Evolutionary conservation across 2,329 filamentous ascomycete species (phyloP).

Genomic region (Venturia pyrina): DNA sequence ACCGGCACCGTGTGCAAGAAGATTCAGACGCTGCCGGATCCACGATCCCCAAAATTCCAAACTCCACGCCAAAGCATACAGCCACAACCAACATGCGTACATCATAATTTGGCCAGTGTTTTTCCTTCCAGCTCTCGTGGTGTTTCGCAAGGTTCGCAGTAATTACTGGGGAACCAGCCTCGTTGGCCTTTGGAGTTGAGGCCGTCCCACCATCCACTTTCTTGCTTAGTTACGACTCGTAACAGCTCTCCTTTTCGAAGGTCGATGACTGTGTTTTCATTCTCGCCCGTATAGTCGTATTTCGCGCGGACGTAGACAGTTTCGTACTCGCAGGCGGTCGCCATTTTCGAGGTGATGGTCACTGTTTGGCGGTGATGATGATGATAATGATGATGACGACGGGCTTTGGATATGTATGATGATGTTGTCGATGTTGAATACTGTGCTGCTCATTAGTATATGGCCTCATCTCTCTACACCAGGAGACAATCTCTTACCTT

Average conservation of each 20-base stretch:
- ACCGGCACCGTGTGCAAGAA: not conserved
- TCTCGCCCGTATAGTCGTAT: not conserved
- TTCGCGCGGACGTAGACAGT: not conserved
- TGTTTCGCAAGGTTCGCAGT: not conserved
- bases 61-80: not conserved
- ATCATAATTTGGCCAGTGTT: not conserved
- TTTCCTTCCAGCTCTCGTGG: not conserved
- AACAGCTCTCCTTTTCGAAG: conserved; percentile 1
- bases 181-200: not conserved
- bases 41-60: not conserved
- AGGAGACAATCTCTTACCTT: not conserved
- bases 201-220: conserved; percentile 1
- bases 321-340: not conserved
- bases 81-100: not conserved
- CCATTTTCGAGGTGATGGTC: not conserved
- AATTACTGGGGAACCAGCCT: not conserved
- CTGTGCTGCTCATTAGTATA: not conserved
- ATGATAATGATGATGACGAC: not conserved
- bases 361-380: not conserved
- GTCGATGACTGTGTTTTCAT: not conserved
- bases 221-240: not conserved
- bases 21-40: not conserved
- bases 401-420: not conserved
- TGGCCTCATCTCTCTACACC: not conserved
- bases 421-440: not conserved